Base-by-base conservation (phyloP, 2,329 filamentous ascomycete genomes). In the Aspergillus puulaauensis region DNA sequence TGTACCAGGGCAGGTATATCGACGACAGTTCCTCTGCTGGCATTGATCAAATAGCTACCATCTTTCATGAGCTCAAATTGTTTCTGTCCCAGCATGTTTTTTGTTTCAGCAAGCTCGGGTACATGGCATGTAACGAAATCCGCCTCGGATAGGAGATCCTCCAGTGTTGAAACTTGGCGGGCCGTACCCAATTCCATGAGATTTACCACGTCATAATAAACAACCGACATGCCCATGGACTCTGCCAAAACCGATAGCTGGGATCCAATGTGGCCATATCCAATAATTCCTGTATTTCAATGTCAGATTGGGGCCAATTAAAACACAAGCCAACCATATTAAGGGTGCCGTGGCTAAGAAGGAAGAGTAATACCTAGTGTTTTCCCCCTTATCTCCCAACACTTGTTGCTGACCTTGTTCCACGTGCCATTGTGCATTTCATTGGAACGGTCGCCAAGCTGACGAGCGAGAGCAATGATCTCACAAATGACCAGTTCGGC, bases 341-440 rank as follows among this genome's bases (percentile, higher is more conserved):
- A n/a, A 9, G 12, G 24, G 19, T 17, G 2, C 7, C 21, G 24
- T 44, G n/a, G 27, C 15, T 43, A 15, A 31, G 44, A 24, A 31
- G 23, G 46, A 21, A 45, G 24, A 23, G 52, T 41, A 60, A 59
- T 77, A 86, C 90, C 95, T 53, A 99, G 83, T 44, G 93, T 98
- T 83, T 99, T 99, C 74, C 95, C 95, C 68, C 95, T 88, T 68
- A 98, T 92, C 76, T 99, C 95, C 95, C 95, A 98, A 83, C 95
- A 99, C 72, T 90, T 93, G 69, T 85, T 84, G 80, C 92, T 96
- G 70, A 98, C 93, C 81, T 99, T 99, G 78, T 98, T 98, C 95
- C 95, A 99, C 44, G 86, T 91, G 57, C 95, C 95, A 57, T 85
- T 85, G 81, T 99, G 95, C 84, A 99, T 86, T 79, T 99, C 95